These are phyloP conservation scores for Solanum tacnaense DNA, from an alignment of 257 asterid species.

Conservation along the genomic window DNA sequence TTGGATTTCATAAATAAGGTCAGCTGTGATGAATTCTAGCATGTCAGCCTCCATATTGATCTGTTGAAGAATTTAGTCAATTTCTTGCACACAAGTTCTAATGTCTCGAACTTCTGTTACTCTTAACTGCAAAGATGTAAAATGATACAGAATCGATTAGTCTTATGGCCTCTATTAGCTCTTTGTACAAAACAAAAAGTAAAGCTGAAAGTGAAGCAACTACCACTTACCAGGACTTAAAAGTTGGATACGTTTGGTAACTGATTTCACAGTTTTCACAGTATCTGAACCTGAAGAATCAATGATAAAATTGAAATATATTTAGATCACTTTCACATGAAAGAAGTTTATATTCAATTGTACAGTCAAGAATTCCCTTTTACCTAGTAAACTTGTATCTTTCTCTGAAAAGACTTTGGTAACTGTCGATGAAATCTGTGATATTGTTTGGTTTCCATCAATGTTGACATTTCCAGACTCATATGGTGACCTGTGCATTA, in stretches of 20 bases:
- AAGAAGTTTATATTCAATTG: background rate
- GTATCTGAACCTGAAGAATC: constrained; percentile 45
- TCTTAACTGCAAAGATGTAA: background rate
- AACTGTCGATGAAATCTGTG: constrained; percentile 42
- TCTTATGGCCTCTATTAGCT: background rate
- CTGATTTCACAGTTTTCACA: constrained; percentile 52
- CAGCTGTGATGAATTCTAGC: background rate
- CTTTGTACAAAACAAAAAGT: background rate
- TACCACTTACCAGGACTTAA: constrained; percentile 68
- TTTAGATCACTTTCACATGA: background rate
- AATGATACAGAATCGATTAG: background rate
- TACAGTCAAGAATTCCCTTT: background rate
- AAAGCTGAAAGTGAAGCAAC: background rate
- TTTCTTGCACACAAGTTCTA: background rate
- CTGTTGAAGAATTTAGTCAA: background rate
- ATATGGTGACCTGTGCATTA: constrained; percentile 37
- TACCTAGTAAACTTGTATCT: constrained; percentile 44
- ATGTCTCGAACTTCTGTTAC: background rate
- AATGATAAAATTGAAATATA: background rate
- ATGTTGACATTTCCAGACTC: constrained; percentile 23
- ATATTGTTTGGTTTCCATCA: constrained; percentile 23
- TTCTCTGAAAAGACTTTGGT: constrained; percentile 32
- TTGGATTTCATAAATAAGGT: background rate
- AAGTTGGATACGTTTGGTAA: constrained; percentile 57
- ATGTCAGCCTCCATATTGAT: background rate